Evolutionary conservation across 192 early-diverging fungal genomes (phyloP).

Genomic region (Powellomyces hirtus): DNA sequence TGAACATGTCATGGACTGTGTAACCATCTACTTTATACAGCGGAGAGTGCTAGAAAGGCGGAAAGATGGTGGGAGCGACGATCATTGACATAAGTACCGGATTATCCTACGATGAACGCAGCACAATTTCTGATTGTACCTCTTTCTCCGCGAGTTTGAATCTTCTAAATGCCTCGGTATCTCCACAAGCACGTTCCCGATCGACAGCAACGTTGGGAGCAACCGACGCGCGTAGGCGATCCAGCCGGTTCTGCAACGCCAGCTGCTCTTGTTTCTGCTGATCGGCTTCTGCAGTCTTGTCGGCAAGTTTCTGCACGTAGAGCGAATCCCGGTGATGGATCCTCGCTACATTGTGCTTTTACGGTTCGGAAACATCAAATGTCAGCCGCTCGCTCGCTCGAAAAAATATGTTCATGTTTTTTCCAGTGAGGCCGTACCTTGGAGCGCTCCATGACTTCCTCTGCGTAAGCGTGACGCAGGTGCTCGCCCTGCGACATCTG

Average conservation of each 20-base stretch:
- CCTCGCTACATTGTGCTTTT: background rate
- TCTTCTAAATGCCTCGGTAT: background rate
- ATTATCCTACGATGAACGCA: too few relatives aligned
- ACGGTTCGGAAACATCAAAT: background rate
- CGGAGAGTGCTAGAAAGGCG: background rate
- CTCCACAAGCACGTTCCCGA: background rate
- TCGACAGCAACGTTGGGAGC: background rate
- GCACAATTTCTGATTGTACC: too few relatives aligned
- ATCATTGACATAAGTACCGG: too few relatives aligned
- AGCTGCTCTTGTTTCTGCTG: background rate
- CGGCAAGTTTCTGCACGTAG: background rate
- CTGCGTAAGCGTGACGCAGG: background rate
- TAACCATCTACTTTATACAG: background rate
- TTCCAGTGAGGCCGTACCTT: slow-evolving; percentile 8
- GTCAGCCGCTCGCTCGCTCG: background rate
- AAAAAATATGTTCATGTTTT: too few relatives aligned
- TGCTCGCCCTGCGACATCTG: background rate
- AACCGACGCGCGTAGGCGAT: background rate
- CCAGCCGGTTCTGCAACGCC: background rate
- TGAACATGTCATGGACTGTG: background rate
- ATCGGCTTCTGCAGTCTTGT: background rate
- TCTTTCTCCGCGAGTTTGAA: background rate
- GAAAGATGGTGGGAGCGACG: too few relatives aligned
- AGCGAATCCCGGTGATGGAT: background rate
- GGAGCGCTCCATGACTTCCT: background rate